Percentiles rank a stretch among this genome's conserved stretches.
phyloP scores from a whole-genome alignment of 345 rosid species.

The Punica granatum region DNA sequence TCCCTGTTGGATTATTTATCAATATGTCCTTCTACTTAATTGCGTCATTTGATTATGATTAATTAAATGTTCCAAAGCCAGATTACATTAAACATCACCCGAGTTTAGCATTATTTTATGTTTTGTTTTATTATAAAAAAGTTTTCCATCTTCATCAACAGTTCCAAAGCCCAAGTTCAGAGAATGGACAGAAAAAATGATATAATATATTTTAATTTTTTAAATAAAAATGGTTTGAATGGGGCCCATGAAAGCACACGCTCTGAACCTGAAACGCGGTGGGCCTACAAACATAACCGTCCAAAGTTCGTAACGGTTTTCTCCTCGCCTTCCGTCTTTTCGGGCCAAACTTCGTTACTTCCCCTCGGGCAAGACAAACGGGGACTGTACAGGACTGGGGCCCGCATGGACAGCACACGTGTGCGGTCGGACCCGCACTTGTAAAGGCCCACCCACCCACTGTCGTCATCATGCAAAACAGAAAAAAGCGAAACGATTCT shows the following conservation, averaged over 20 bases:
- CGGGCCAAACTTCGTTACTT: background rate
- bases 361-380: background rate
- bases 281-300: constrained; percentile 1
- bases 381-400: background rate
- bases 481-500: background rate
- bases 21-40: too few species aligned
- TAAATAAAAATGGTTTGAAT: background rate
- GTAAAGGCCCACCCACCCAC: background rate
- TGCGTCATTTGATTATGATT: too few species aligned
- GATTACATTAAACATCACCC: too few species aligned
- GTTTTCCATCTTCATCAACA: too few species aligned
- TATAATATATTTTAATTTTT: too few species aligned
- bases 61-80: too few species aligned
- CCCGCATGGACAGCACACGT: background rate
- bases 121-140: too few species aligned
- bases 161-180: too few species aligned
- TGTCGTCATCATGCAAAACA: background rate
- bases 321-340: background rate
- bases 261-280: background rate
- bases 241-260: background rate
- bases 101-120: too few species aligned
- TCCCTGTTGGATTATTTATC: too few species aligned
- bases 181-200: too few species aligned
- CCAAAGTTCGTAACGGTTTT: background rate
- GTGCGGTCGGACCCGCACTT: constrained; percentile 5